Conservation (phyloP, 1,139 yeast species). For the Debaryomyces coudertii region DNA sequence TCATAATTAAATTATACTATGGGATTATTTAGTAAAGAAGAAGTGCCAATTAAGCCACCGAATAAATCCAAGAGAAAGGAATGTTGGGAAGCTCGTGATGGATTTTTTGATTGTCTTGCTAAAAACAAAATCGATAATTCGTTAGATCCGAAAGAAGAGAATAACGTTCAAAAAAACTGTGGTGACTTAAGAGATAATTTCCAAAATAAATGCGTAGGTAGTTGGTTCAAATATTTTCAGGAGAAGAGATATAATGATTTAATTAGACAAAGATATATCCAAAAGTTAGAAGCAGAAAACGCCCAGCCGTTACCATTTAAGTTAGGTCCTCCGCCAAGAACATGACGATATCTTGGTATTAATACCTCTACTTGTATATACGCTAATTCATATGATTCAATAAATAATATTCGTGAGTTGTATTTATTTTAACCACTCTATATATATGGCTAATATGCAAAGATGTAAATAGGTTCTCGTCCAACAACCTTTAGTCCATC, state of each 20-base stretch:
- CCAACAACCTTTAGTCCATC: slow-evolving; percentile 26
- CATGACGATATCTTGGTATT: slow-evolving; percentile 12
- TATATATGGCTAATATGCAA: slow-evolving; percentile 24
- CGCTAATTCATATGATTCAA: slow-evolving; percentile 3
- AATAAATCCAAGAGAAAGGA: slow-evolving; percentile 41
- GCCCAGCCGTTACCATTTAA: slow-evolving; percentile 53
- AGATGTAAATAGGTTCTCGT: slow-evolving; percentile 38
- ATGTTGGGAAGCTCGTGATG: slow-evolving; percentile 52
- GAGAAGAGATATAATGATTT: slow-evolving; percentile 50
- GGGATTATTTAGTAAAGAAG: slow-evolving; percentile 43
- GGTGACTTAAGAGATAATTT: slow-evolving; percentile 39
- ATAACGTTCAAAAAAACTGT: slow-evolving; percentile 38
- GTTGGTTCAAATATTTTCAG: slow-evolving; percentile 52
- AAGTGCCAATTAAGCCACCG: slow-evolving; percentile 38
- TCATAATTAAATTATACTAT: slow-evolving; percentile 18
- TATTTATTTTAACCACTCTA: not conserved
- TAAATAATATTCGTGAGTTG: slow-evolving; percentile 1
- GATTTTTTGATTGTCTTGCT: slow-evolving; percentile 45
- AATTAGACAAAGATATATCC: slow-evolving; percentile 44
- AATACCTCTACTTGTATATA: slow-evolving; percentile 11
- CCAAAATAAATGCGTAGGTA: slow-evolving; percentile 46
- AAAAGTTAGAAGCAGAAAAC: slow-evolving; percentile 49
- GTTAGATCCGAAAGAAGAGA: slow-evolving; percentile 40
- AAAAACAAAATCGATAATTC: slow-evolving; percentile 48
- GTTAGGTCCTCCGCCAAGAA: slow-evolving; percentile 29